Evolutionary conservation across 2,329 filamentous ascomycete species (phyloP).

Genomic region (Phoma sp.): DNA sequence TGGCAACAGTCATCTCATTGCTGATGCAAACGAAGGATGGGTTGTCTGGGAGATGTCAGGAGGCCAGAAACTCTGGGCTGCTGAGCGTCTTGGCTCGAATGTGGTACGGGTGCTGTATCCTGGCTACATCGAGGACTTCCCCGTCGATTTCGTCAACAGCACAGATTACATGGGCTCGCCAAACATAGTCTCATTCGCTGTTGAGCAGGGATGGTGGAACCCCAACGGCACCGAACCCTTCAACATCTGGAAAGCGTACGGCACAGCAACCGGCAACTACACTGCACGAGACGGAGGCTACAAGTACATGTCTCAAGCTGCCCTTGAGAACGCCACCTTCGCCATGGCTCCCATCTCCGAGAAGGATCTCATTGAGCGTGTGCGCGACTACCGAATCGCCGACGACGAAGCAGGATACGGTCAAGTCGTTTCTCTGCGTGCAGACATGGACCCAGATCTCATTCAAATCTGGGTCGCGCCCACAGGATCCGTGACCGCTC

Average conservation of each 20-base stretch:
- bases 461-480: constrained; percentile 47
- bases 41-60: constrained; percentile 48
- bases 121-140: constrained; percentile 49
- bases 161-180: constrained; percentile 43
- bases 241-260: constrained; percentile 49
- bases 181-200: constrained; percentile 46
- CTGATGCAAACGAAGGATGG: constrained; percentile 49
- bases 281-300: constrained; percentile 45
- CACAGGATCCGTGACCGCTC: constrained; percentile 45
- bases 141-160: constrained; percentile 38
- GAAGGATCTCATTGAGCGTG: constrained; percentile 54
- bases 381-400: constrained; percentile 46
- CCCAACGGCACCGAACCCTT: constrained; percentile 42
- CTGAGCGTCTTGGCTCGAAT: constrained; percentile 41
- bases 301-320: constrained; percentile 50
- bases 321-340: constrained; percentile 45
- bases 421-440: constrained; percentile 40
- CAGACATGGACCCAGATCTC: constrained; percentile 38
- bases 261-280: constrained; percentile 34
- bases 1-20: constrained; percentile 54
- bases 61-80: constrained; percentile 45
- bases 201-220: constrained; percentile 47
- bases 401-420: constrained; percentile 50
- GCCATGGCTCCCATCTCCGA: constrained; percentile 60
- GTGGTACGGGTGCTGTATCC: constrained; percentile 46